Percentiles rank a stretch among this genome's conserved stretches.
phyloP scores from a whole-genome alignment of 306 rosid genomes.

The Rosa chinensis region DNA sequence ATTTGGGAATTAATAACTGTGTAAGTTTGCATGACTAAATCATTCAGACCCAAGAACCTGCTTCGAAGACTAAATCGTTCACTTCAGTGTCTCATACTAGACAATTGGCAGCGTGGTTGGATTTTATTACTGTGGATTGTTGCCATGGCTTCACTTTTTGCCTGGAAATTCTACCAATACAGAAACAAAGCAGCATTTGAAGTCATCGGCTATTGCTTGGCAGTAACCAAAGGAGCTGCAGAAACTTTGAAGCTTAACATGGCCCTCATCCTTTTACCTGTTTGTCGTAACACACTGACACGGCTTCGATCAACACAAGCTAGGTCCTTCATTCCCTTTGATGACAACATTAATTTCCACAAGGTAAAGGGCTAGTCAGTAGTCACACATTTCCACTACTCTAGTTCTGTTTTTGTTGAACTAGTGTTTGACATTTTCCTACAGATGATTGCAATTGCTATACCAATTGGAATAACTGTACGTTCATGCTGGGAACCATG shows the following conservation, averaged over 20 bases:
- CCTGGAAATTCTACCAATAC: conserved; percentile 83
- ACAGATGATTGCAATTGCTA: conserved; percentile 75
- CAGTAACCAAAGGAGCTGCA: conserved; percentile 89
- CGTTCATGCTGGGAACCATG: conserved; percentile 81
- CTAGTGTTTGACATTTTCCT: background rate
- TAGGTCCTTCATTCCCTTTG: conserved; percentile 71
- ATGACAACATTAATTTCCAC: conserved; percentile 86
- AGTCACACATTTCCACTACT: background rate
- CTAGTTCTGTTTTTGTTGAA: background rate
- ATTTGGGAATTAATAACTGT: too few species aligned
- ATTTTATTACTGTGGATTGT: conserved; percentile 60
- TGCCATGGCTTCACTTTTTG: conserved; percentile 49
- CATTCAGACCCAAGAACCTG: conserved; percentile 38
- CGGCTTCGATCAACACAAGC: conserved; percentile 93
- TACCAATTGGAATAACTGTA: conserved; percentile 52
- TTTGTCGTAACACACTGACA: conserved; percentile 83
- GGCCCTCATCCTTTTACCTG: conserved; percentile 94
- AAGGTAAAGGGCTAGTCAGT: conserved; percentile 44
- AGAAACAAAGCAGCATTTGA: conserved; percentile 53
- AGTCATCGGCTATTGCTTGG: conserved; percentile 71
- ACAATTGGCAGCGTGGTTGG: conserved; percentile 86
- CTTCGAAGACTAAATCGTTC: conserved; percentile 31
- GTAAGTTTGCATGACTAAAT: too few species aligned
- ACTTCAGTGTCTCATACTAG: conserved; percentile 45
- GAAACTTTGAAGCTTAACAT: conserved; percentile 92